Evolutionary conservation across 208 protist genomes (phyloP).

Genomic region (Blastocrithidia nonstop): DNA sequence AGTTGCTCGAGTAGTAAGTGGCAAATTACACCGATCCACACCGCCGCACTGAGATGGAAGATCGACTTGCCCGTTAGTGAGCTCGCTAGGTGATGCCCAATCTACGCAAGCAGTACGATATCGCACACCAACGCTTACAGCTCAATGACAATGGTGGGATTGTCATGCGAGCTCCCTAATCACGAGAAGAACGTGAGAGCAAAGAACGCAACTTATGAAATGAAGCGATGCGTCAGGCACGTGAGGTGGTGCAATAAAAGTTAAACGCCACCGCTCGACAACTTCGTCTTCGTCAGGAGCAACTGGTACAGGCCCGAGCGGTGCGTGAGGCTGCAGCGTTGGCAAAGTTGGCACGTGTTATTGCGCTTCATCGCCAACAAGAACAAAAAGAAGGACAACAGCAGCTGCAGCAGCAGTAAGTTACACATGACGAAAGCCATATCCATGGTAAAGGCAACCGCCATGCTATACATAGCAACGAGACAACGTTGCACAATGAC

Average conservation of each 20-base stretch:
- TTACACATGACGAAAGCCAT: too few relatives aligned
- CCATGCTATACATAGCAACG: too few relatives aligned
- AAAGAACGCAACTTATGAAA: constrained; percentile 27
- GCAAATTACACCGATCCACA: constrained; percentile 5
- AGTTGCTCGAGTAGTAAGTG: constrained; percentile 5
- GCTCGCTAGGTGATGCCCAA: constrained; percentile 39
- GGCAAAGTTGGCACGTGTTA: constrained; percentile 57
- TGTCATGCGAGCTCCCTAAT: not conserved
- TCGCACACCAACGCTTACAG: constrained; percentile 20
- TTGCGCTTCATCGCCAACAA: constrained; percentile 21
- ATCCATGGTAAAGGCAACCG: too few relatives aligned
- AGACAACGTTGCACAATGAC: too few relatives aligned
- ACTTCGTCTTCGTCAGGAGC: constrained; percentile 20
- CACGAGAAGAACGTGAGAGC: constrained; percentile 7
- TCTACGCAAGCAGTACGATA: constrained; percentile 27
- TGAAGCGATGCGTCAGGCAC: constrained; percentile 28
- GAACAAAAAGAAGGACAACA: not conserved
- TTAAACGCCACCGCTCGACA: constrained; percentile 16
- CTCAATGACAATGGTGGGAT: constrained; percentile 12
- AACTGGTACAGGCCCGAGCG: constrained; percentile 23
- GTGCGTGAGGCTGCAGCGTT: constrained; percentile 47
- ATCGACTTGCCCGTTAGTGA: constrained; percentile 26
- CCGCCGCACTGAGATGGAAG: constrained; percentile 19
- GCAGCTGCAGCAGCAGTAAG: too few relatives aligned
- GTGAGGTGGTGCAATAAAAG: constrained; percentile 27